Evolutionary conservation across 2,329 filamentous ascomycete species (phyloP), one percentile per base, ranked within the genome.

Genomic region (Capronia coronata): DNA sequence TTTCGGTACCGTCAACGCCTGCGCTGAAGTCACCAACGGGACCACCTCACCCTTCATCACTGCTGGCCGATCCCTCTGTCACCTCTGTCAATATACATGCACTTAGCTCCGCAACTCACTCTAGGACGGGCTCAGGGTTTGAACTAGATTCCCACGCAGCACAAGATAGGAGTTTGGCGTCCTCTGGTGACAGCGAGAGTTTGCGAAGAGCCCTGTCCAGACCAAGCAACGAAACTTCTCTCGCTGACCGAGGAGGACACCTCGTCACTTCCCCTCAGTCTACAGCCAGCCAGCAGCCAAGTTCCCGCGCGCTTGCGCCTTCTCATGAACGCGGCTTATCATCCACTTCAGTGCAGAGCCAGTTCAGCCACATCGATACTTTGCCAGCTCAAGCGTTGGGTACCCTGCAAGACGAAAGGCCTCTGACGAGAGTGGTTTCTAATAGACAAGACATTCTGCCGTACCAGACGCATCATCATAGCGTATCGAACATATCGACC

Each of bases 1-100:
- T 65, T 14, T 70, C 69, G 1, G 50, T 67, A n/a, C 62, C 67
- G 3, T 59, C 66, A 8, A 65, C 66, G 4, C 65, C 65, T 13
- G 62, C 62, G 1, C 42, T 66, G 3, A 72, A 69, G 57, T 65
- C 68, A n/a, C 67, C 64, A 38, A 59, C 66, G 43, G 61, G 61
- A 6, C 63, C 68, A 13, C 55, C 69, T 19, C 64, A 65, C 5
- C 73, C 66, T 42, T 60, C 58, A 18, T 61, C 52, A 39, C 63
- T 59, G 48, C 62, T 61, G 49, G 71, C 60, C 66, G 77, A 61
- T 56, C 66, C 60, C 66, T 73, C 62, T 59, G 67, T 67, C 61
- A 75, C 53, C 67, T 80, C 71, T 55, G 47, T 70, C 13, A 65
- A 70, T 53, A 67, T 70, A 39, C 70, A 67, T 54, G 66, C 65